Conservation (phyloP, 805 yeast species). For the Yamadazyma kitorensis region DNA sequence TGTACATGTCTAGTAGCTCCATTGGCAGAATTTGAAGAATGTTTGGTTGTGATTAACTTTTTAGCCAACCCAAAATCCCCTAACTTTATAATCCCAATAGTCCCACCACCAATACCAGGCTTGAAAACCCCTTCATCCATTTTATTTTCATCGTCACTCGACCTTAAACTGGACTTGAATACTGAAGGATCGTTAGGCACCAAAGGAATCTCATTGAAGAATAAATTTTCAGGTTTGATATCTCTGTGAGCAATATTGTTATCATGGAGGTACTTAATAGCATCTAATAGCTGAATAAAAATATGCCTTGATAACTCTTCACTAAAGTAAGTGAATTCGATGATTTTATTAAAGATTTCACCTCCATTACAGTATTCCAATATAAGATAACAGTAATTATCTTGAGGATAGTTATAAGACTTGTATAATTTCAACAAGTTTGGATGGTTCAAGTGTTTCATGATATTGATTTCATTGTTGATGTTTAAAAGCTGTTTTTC, state of each 20-base stretch:
- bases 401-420: slow-evolving; percentile 50
- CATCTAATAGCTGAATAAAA: slow-evolving; percentile 66
- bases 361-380: slow-evolving; percentile 75
- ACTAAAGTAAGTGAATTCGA: slow-evolving; percentile 70
- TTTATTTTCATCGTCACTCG: slow-evolving; percentile 58
- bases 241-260: slow-evolving; percentile 77
- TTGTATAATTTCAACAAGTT: slow-evolving; percentile 58
- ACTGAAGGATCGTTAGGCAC: slow-evolving; percentile 36
- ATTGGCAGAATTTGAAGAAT: slow-evolving; percentile 13
- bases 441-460: slow-evolving; percentile 61
- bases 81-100: slow-evolving; percentile 59
- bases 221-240: slow-evolving; percentile 76
- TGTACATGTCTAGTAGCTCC: slow-evolving; percentile 7
- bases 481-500: slow-evolving; percentile 53
- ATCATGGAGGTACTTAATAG: slow-evolving; percentile 64
- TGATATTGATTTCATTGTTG: slow-evolving; percentile 68
- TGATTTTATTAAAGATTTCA: slow-evolving; percentile 76
- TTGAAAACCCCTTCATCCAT: slow-evolving; percentile 60
- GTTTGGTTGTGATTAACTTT: slow-evolving; percentile 34
- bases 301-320: slow-evolving; percentile 73
- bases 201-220: slow-evolving; percentile 56
- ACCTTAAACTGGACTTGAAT: slow-evolving; percentile 30
- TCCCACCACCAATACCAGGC: slow-evolving; percentile 57
- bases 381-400: slow-evolving; percentile 58
- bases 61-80: slow-evolving; percentile 75